A percentile compares a stretch with the other conserved stretches of the same genome.
phyloP scores from a whole-genome alignment of 2,329 filamentous ascomycete genomes.

The Apiospora arundinis region DNA sequence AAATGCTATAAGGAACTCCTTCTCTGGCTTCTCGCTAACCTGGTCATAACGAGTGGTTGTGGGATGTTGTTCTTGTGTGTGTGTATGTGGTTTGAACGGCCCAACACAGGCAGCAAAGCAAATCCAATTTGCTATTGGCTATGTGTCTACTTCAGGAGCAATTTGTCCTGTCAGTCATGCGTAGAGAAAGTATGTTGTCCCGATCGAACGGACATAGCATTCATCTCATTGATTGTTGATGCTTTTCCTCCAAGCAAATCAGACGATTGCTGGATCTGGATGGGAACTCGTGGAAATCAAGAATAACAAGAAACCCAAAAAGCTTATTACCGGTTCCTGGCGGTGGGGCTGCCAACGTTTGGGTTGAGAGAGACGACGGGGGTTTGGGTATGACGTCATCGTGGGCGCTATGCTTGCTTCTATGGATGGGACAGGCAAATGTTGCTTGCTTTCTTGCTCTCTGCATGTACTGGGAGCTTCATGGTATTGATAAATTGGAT shows the following conservation, averaged over 20 bases:
- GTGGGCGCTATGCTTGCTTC: not conserved
- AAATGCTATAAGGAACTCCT: not conserved
- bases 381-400: slow-evolving; percentile 11
- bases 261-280: not conserved
- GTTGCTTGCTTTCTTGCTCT: not conserved
- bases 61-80: not conserved
- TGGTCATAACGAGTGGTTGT: slow-evolving; percentile 9
- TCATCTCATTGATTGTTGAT: not conserved
- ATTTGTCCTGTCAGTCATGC: no score
- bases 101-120: not conserved
- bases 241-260: not conserved
- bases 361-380: not conserved
- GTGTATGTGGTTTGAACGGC: not conserved
- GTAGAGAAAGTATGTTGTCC: not conserved
- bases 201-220: not conserved
- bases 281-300: not conserved
- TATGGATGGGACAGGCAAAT: not conserved
- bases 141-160: no score
- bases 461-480: not conserved
- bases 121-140: not conserved
- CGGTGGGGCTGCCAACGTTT: not conserved
- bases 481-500: not conserved
- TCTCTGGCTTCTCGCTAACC: not conserved
- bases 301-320: not conserved
- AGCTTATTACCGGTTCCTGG: slow-evolving; percentile 2